Evolutionary conservation across 225 moss, liverwort and hornwort species (phyloP), one percentile per base, ranked within the genome.

Genomic region (Thuidium tamariscinum): DNA sequence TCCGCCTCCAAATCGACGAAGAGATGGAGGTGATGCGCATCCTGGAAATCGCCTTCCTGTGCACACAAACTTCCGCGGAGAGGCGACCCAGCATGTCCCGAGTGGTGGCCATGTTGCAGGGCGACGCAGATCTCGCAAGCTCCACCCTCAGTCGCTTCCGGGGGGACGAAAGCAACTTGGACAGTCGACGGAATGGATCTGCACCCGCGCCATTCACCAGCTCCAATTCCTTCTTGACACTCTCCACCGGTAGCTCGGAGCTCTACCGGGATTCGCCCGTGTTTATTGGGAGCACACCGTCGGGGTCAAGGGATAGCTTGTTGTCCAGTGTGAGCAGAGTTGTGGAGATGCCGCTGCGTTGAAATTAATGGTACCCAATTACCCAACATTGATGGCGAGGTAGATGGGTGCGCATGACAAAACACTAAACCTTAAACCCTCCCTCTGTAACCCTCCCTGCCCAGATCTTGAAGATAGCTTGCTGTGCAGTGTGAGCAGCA

Each of bases 51-150:
- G 94, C 93, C 22, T 93, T 94, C 52, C 32, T 90, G 54, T 94
- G 94, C 67, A 42, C 87, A 16, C 89, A 90, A 46, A 17, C n/a
- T 1, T 75, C 86, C 6, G 87, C 87, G 23, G 90, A 86, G 6
- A 93, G 62, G 34, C 87, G 94, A n/a, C 93, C 93, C 10, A 83
- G 21, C 67, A 94, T 94, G 91, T 51, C 92, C 51, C 87, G 92
- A 10, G 93, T 94, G 55, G 93, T 92, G 69, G 88, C 89, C 74
- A 92, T 92, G 90, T 46, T 94, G 73, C 93, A 86, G 42, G 93
- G 93, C 70, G 87, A 91, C 76, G 20, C 72, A 37, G 91, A 89
- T 49, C 80, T 88, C 20, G 85, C 87, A 62, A 34, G 88, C 68
- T 83, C 75, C 30, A 77, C 48, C 22, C 81, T 92, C 77, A 74